phyloP scores from a whole-genome alignment of 345 rosid genomes.

The Corchorus capsularis region DNA sequence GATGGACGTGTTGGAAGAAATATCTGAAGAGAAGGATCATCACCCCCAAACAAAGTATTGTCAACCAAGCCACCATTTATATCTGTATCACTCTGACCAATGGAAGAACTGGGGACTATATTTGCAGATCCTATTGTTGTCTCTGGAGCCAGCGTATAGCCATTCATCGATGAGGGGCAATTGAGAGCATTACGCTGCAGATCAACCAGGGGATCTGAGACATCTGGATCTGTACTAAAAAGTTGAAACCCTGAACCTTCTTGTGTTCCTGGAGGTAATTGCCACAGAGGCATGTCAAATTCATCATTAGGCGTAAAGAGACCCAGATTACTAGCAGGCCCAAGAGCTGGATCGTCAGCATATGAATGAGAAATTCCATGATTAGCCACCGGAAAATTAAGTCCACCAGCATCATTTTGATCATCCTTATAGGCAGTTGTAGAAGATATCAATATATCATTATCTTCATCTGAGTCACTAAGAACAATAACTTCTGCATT shows the following conservation, averaged over 20 bases:
- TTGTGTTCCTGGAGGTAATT: conserved; percentile 68
- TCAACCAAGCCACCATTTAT: conserved; percentile 73
- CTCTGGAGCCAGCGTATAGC: conserved; percentile 62
- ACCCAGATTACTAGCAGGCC: conserved; percentile 56
- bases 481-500: conserved; percentile 80
- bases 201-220: conserved; percentile 59
- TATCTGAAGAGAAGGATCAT: conserved; percentile 90
- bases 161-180: conserved; percentile 62
- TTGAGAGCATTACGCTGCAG: conserved; percentile 53
- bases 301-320: conserved; percentile 69
- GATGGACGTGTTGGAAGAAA: conserved; percentile 89
- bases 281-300: conserved; percentile 71
- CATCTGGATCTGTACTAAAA: conserved; percentile 61
- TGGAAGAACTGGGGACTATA: conserved; percentile 52
- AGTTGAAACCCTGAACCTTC: conserved; percentile 75
- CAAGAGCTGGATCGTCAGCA: conserved; percentile 60
- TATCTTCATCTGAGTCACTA: conserved; percentile 91
- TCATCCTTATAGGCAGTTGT: conserved; percentile 50
- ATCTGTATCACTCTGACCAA: conserved; percentile 50
- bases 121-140: conserved; percentile 45
- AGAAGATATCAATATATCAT: conserved; percentile 58
- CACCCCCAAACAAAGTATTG: conserved; percentile 74
- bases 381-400: conserved; percentile 58
- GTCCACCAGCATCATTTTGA: conserved; percentile 50
- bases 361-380: conserved; percentile 61